Evolutionary conservation across 2,329 filamentous ascomycete genomes (phyloP).

Genomic region (Aspergillus fumigatiaffinis): DNA sequence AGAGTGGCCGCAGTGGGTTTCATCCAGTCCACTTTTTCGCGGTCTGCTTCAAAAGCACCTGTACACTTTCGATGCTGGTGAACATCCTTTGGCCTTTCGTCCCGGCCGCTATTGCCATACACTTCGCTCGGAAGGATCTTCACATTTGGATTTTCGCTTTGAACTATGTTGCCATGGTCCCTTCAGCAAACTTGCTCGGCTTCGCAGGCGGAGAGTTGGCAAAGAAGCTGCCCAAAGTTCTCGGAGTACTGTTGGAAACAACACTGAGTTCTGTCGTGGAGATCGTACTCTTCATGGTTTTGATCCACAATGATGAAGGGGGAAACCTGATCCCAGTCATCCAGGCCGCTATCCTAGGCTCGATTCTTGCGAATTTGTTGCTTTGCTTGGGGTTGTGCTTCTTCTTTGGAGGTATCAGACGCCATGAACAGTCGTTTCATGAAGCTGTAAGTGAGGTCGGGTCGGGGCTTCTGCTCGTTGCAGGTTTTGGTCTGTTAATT

Average conservation of each 20-base stretch:
- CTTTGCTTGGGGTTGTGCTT: slow-evolving; percentile 79
- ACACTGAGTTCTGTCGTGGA: slow-evolving; percentile 71
- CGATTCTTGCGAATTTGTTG: slow-evolving; percentile 75
- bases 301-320: slow-evolving; percentile 54
- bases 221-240: slow-evolving; percentile 70
- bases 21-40: slow-evolving; percentile 61
- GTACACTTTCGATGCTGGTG: slow-evolving; percentile 59
- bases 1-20: slow-evolving; percentile 65
- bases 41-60: slow-evolving; percentile 63
- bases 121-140: slow-evolving; percentile 53
- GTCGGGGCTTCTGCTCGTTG: slow-evolving; percentile 70
- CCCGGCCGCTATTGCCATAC: slow-evolving; percentile 65
- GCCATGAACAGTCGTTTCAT: slow-evolving; percentile 67
- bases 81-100: slow-evolving; percentile 74
- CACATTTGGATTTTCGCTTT: slow-evolving; percentile 65
- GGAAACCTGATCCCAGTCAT: slow-evolving; percentile 62
- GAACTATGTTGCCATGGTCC: slow-evolving; percentile 74
- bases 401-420: slow-evolving; percentile 66
- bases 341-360: slow-evolving; percentile 77
- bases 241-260: slow-evolving; percentile 49
- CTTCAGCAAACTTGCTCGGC: slow-evolving; percentile 69
- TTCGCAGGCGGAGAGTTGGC: slow-evolving; percentile 70
- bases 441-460: slow-evolving; percentile 75
- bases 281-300: slow-evolving; percentile 75
- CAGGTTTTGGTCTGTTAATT: slow-evolving; percentile 54